Conservation (phyloP, 2,329 filamentous ascomycete genomes). For the Furcasterigmium sp. region DNA sequence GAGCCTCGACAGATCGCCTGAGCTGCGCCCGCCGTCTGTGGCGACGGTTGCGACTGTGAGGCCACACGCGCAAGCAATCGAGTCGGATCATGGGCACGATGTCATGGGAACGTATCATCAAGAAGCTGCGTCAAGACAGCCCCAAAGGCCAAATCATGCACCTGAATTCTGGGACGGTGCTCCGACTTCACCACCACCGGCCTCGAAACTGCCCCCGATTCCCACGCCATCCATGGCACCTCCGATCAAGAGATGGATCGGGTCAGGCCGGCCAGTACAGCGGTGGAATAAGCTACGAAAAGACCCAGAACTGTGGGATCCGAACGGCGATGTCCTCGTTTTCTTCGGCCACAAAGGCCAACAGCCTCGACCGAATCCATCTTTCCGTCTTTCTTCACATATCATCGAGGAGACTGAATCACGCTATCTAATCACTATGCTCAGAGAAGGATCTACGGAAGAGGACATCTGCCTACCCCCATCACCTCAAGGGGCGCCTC, state of each 20-base stretch:
- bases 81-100: conserved; percentile 13
- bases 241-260: conserved; percentile 48
- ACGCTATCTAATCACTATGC: conserved; percentile 43
- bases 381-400: conserved; percentile 53
- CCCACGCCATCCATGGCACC: conserved; percentile 20
- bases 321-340: conserved; percentile 54
- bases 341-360: conserved; percentile 45
- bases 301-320: conserved; percentile 57
- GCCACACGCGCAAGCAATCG: conserved; percentile 9
- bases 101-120: too few species aligned
- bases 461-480: conserved; percentile 38
- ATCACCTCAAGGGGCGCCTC: conserved; percentile 35
- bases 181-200: conserved; percentile 11
- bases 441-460: conserved; percentile 48
- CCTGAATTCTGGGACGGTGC: conserved; percentile 5
- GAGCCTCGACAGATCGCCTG: conserved; percentile 15
- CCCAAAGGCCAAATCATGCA: conserved; percentile 4
- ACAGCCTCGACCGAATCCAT: conserved; percentile 40
- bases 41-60: conserved; percentile 25
- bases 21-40: conserved; percentile 28
- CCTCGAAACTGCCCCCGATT: conserved; percentile 16
- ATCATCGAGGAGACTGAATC: conserved; percentile 55
- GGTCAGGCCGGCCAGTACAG: conserved; percentile 40
- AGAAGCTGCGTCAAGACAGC: conserved; percentile 6
- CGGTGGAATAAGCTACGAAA: conserved; percentile 54